phyloP scores from a whole-genome alignment of 2,329 filamentous ascomycete genomes.

The Fusarium palustre region DNA sequence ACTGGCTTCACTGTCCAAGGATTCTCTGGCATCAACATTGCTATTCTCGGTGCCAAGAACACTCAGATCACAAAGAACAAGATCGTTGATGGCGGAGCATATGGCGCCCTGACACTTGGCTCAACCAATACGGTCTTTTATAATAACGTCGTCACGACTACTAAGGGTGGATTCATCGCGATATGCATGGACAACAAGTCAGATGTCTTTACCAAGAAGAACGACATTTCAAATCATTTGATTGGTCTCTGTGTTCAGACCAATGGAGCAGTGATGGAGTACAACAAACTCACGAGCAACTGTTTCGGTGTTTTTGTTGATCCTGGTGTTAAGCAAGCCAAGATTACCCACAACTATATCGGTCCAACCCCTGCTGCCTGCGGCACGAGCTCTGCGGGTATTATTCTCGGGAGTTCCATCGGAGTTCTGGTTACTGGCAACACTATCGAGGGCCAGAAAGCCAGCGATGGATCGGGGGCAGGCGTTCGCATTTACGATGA shows the following conservation, averaged over 20 bases:
- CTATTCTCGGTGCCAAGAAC: slow-evolving; percentile 51
- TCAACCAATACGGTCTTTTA: slow-evolving; percentile 48
- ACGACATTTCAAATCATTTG: slow-evolving; percentile 48
- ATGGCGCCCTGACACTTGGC: slow-evolving; percentile 54
- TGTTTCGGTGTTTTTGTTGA: slow-evolving; percentile 53
- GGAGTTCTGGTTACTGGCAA: slow-evolving; percentile 48
- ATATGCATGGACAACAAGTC: slow-evolving; percentile 54
- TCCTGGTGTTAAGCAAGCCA: slow-evolving; percentile 47
- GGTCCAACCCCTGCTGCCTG: slow-evolving; percentile 30
- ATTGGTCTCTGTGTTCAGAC: slow-evolving; percentile 54
- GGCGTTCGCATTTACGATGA: slow-evolving; percentile 47
- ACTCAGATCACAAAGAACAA: slow-evolving; percentile 33
- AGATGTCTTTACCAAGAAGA: slow-evolving; percentile 45
- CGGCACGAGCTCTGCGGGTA: slow-evolving; percentile 33
- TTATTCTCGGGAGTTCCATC: slow-evolving; percentile 47
- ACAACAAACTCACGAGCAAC: slow-evolving; percentile 49
- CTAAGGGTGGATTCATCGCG: slow-evolving; percentile 43
- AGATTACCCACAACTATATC: slow-evolving; percentile 49
- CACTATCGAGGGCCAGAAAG: slow-evolving; percentile 43
- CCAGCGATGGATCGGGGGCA: slow-evolving; percentile 16
- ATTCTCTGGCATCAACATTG: slow-evolving; percentile 53
- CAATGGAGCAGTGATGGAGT: slow-evolving; percentile 45
- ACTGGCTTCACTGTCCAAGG: slow-evolving; percentile 50
- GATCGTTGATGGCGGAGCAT: slow-evolving; percentile 37
- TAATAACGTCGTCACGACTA: slow-evolving; percentile 46